Conservation (phyloP, 2,329 filamentous ascomycete genomes). For the Talaromyces sp. region DNA sequence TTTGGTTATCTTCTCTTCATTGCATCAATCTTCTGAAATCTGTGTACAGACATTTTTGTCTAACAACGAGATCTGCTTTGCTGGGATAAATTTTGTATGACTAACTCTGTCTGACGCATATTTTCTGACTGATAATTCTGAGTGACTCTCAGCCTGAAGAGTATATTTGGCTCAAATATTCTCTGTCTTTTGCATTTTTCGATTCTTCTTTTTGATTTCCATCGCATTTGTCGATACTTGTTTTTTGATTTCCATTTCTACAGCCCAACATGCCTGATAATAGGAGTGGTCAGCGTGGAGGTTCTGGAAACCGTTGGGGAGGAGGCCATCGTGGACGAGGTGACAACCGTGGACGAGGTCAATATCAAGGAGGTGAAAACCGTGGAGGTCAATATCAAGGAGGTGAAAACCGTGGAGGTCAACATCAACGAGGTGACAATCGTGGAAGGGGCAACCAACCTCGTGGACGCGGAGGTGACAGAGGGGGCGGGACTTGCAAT, state of each 20-base stretch:
- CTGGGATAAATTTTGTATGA: not conserved
- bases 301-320: not conserved
- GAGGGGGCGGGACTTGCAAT: not conserved
- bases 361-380: slow-evolving; percentile 19
- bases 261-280: not conserved
- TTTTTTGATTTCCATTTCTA: not conserved
- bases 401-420: slow-evolving; percentile 10
- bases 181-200: not conserved
- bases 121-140: not conserved
- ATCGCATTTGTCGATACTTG: not conserved
- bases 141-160: not conserved
- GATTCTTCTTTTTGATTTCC: too few relatives aligned
- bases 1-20: not conserved
- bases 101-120: not conserved
- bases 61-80: not conserved
- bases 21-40: not conserved
- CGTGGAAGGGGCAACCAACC: too few relatives aligned
- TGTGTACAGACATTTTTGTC: not conserved
- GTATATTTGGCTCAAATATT: not conserved
- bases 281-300: not conserved
- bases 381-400: slow-evolving; percentile 21
- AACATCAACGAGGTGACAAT: slow-evolving; percentile 19
- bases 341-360: slow-evolving; percentile 16
- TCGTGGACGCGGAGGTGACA: not conserved
- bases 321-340: slow-evolving; percentile 2